Base-by-base conservation (phyloP, 306 rosid genomes). In the Cucumis hystrix region DNA sequence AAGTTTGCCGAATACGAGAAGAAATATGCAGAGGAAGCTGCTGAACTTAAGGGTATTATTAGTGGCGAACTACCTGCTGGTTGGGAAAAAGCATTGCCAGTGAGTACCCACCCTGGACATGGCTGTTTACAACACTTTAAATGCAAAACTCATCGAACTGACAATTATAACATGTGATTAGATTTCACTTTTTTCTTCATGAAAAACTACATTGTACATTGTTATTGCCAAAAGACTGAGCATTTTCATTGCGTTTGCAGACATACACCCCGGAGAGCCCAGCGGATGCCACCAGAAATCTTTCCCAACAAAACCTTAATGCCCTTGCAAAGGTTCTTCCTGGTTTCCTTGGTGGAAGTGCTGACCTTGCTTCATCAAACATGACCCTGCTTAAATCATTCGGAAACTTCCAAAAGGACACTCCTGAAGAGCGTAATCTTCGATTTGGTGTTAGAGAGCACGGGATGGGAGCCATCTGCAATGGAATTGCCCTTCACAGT, bases 371-470 rank as follows among this genome's bases (percentile, higher is more conserved):
- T 43, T 95, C 99, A 82, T 95, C 99, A 66, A 95, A 95, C 92
- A 92, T 92, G 99, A 95, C 97, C 81, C 82, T 95, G 64, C 83
- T 95, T 83, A 95, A 95, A 84, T 78, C 59, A 73, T 95, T 72
- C 37, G 99, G 98, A 77, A 74, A 92, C 83, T 95, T 95, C 85
- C 99, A 92, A 80, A 91, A 89, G 84, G 82, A 79, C 54, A 86
- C 97, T 60, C 99, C 99, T 6, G 92, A 83, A 76, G 99, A 92
- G 75, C 99, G 99, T 63, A 95, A 95, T 40, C 81, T 95, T 57
- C 87, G 99, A 79, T 95, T 95, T 23, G 99, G 99, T 70, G 99
- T 95, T 64, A 87, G 99, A 83, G 99, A 95, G 85, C 99, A 95
- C 3, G 93, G 89, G 30, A 95, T 95, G 99, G 99, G 99, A 79